Base-by-base conservation (phyloP, 1,284 basidiomycete species). In the Pterula multifida region DNA sequence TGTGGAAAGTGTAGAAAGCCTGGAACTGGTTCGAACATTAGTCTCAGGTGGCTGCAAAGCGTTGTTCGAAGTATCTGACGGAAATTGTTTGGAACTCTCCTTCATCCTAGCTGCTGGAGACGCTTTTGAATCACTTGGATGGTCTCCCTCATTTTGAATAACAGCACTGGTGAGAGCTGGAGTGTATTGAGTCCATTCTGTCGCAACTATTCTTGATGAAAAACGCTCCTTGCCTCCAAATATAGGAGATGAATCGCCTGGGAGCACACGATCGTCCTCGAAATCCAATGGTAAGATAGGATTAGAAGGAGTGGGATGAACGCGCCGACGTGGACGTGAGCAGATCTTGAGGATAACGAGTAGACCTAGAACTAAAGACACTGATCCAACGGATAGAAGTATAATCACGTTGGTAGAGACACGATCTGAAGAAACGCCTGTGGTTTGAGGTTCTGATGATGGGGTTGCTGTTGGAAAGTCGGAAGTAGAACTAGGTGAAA, bases 221-320 rank as follows among this genome's bases (percentile, higher is more conserved):
- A 73, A 65, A 23, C 75, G 65, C 59, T 86, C 83, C 56, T 79
- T 78, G 2, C 85, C 84, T 15, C 84, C 85, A 58, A 87, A 87
- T 36, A 86, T 65, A 15, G 81, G 81, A 1, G 85, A 85, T 25
- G 80, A 79, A 46, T 79, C 73, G n/a, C 59, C 53, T 49, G 64
- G 57, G 35, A 60, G 58, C 26, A 51, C 56, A 35, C 71, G 68
- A 36, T 73, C 66, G 25, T 73, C 72, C 3, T 65, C 57, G 52
- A 71, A 74, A 42, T 65, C 65, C 13, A 71, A 71, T 48, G 83
- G 75, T 15, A 82, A 66, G 47, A 85, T 81, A 0, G 84, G 85
- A n/a, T 81, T 67, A 26, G 85, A 87, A 3, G 82, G 83, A 13
- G 70, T 79, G 6, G 77, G 79, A 22, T 69, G 73, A 22, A 64